phyloP scores from a whole-genome alignment of 257 asterid genomes.

The Apocynum venetum region DNA sequence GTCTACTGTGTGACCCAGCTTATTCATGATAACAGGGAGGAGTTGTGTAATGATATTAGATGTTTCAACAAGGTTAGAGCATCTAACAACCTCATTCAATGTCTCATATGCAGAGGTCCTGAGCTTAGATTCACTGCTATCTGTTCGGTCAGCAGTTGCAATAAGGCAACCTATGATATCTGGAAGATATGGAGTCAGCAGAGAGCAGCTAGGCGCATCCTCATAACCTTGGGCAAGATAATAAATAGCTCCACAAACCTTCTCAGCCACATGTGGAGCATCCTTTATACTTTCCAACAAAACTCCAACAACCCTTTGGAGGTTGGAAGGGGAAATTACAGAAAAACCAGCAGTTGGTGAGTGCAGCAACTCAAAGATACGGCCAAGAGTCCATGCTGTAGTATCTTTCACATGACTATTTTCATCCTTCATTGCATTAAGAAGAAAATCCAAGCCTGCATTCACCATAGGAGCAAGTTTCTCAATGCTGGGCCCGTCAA shows the following conservation, averaged over 20 bases:
- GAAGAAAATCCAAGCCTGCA: slow-evolving; percentile 66
- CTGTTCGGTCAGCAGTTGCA: slow-evolving; percentile 64
- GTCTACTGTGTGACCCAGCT: slow-evolving; percentile 54
- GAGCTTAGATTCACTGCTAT: slow-evolving; percentile 63
- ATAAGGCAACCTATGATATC: slow-evolving; percentile 54
- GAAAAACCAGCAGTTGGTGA: slow-evolving; percentile 58
- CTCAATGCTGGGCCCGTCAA: slow-evolving; percentile 82
- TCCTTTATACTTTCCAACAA: slow-evolving; percentile 62
- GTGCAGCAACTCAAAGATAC: slow-evolving; percentile 78
- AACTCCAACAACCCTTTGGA: slow-evolving; percentile 49
- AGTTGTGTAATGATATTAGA: slow-evolving; percentile 55
- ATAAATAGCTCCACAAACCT: slow-evolving; percentile 82
- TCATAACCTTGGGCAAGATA: slow-evolving; percentile 84
- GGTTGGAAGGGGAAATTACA: slow-evolving; percentile 59
- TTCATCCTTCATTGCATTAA: slow-evolving; percentile 68
- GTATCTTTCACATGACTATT: slow-evolving; percentile 77
- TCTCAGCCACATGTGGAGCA: slow-evolving; percentile 76
- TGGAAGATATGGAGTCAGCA: slow-evolving; percentile 60
- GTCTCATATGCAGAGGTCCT: slow-evolving; percentile 72
- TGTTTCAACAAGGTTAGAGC: slow-evolving; percentile 64
- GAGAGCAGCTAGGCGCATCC: slow-evolving; percentile 59
- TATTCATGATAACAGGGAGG: slow-evolving; percentile 66
- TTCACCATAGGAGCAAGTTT: slow-evolving; percentile 75
- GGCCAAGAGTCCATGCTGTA: slow-evolving; percentile 95
- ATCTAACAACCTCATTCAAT: slow-evolving; percentile 69